A percentile compares a stretch with the other conserved stretches of the same genome.
phyloP scores from a whole-genome alignment of 768 basidiomycete species.

The Dioszegia aurantiaca region DNA sequence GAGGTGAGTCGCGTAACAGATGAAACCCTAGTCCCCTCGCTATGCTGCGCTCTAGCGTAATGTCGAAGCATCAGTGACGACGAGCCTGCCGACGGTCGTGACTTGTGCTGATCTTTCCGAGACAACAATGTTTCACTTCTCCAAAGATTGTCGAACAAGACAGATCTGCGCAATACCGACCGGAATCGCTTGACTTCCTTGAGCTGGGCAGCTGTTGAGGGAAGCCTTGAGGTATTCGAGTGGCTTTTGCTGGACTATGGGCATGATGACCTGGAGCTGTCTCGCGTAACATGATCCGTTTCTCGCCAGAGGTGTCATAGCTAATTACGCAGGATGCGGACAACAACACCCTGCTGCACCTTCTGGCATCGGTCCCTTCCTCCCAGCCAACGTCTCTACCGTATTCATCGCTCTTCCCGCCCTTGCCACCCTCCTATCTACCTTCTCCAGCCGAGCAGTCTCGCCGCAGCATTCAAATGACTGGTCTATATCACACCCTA shows the following conservation, averaged over 20 bases:
- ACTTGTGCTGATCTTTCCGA: slow-evolving; percentile 48
- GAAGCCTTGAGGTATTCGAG: slow-evolving; percentile 89
- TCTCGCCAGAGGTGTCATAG: neutral
- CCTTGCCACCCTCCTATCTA: slow-evolving; percentile 22
- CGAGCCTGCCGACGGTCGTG: too few species aligned
- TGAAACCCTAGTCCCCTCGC: too few species aligned
- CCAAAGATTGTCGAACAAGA: slow-evolving; percentile 70
- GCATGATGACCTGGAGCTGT: slow-evolving; percentile 90
- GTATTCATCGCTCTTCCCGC: slow-evolving; percentile 20
- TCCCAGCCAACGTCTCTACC: slow-evolving; percentile 22
- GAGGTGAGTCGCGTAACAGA: slow-evolving; percentile 31
- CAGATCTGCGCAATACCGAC: slow-evolving; percentile 87
- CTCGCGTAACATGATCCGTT: slow-evolving; percentile 60
- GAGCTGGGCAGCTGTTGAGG: slow-evolving; percentile 85
- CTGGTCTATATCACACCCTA: slow-evolving; percentile 76
- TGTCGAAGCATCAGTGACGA: too few species aligned
- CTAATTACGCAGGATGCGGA: slow-evolving; percentile 69
- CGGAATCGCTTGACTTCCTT: slow-evolving; percentile 77
- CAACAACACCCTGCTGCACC: slow-evolving; percentile 87
- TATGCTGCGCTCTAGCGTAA: too few species aligned
- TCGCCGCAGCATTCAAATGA: slow-evolving; percentile 69
- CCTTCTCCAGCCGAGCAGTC: slow-evolving; percentile 22
- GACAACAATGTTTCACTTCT: slow-evolving; percentile 95
- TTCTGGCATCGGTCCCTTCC: slow-evolving; percentile 79
- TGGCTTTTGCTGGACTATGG: slow-evolving; percentile 72